Evolutionary conservation across 768 basidiomycete species (phyloP).

Genomic region (Podaxis pistillaris): DNA sequence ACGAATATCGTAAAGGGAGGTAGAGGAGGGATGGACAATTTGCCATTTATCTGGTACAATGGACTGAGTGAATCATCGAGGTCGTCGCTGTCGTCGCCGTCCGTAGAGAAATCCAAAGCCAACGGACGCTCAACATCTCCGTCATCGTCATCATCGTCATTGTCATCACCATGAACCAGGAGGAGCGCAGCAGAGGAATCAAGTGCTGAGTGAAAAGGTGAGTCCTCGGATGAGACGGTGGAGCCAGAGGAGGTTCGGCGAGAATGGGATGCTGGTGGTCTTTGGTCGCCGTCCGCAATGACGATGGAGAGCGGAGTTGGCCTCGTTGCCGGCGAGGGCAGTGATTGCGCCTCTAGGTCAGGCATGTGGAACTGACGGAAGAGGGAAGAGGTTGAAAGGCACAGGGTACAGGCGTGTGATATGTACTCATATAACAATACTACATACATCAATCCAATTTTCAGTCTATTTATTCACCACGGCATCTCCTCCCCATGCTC

Average conservation of each 20-base stretch:
- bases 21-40: conserved; percentile 50
- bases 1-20: conserved; percentile 58
- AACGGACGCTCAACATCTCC: conserved; percentile 9
- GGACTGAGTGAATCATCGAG: conserved; percentile 48
- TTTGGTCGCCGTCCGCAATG: neutral
- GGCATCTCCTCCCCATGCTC: conserved; percentile 32
- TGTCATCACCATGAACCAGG: conserved; percentile 57
- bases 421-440: neutral
- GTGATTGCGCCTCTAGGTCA: neutral
- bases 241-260: neutral
- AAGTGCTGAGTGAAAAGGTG: conserved; percentile 27
- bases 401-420: conserved; percentile 1
- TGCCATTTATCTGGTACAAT: conserved; percentile 38
- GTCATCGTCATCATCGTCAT: conserved; percentile 32
- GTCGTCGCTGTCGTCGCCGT: conserved; percentile 36
- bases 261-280: neutral
- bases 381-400: neutral
- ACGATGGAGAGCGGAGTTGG: conserved; percentile 1
- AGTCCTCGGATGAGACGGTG: conserved; percentile 16
- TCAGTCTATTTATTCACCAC: conserved; percentile 26
- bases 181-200: conserved; percentile 57
- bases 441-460: neutral
- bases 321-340: neutral
- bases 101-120: conserved; percentile 35
- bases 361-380: conserved; percentile 4